Conservation (phyloP, 225 moss, liverwort and hornwort species). For the Physcomitrellopsis africana region DNA sequence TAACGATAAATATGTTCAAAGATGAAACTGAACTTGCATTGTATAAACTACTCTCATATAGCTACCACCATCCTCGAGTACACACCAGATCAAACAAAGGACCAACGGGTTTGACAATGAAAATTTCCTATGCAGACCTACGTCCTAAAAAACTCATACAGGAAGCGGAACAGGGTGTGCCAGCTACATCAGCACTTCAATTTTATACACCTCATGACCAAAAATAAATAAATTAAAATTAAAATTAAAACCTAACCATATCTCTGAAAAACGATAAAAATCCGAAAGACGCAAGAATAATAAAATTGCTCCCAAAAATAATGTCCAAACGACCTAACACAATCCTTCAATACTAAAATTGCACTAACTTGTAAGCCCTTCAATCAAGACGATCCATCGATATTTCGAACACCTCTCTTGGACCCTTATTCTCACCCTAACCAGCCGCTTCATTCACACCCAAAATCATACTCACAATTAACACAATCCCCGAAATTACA, state of each 20-base stretch:
- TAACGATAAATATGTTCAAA: neutral
- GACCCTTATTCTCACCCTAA: neutral
- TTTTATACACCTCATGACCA: neutral
- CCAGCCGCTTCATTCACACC: too few species aligned
- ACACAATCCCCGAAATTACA: too few species aligned
- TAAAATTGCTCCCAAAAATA: neutral
- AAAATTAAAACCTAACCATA: slow-evolving; percentile 11
- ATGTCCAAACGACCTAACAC: neutral
- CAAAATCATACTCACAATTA: too few species aligned
- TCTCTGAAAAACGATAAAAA: slow-evolving; percentile 8
- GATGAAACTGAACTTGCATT: slow-evolving; percentile 10
- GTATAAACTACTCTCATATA: neutral
- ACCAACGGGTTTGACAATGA: neutral
- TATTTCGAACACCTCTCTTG: neutral
- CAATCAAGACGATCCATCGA: slow-evolving; percentile 19
- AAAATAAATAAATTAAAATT: too few species aligned
- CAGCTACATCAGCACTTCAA: neutral
- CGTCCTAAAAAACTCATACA: slow-evolving; percentile 1
- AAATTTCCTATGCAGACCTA: slow-evolving; percentile 28
- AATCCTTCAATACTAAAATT: slow-evolving; percentile 21
- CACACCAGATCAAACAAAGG: too few species aligned
- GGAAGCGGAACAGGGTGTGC: neutral
- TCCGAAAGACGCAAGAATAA: neutral
- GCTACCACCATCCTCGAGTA: too few species aligned
- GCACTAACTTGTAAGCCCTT: neutral